A percentile compares a stretch with the other conserved stretches of the same genome.
These are phyloP conservation scores for Scheffersomyces insectosa DNA, from an alignment of 1,139 yeast genomes.

Conservation along the genomic window DNA sequence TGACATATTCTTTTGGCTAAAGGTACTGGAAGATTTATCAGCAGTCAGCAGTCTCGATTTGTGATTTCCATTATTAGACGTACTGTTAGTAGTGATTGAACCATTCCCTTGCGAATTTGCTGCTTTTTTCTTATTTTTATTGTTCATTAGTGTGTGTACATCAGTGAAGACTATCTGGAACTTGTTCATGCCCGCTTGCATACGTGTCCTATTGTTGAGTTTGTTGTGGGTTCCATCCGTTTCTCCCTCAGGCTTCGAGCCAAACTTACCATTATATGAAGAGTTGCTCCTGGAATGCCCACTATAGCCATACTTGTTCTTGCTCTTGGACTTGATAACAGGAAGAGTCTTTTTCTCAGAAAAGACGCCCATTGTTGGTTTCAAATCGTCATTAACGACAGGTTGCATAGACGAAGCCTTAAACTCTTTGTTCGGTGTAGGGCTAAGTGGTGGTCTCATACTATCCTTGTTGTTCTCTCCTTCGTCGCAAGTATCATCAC, in stretches of 20 bases:
- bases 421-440: slow-evolving; percentile 40
- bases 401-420: slow-evolving; percentile 3
- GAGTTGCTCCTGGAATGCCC: slow-evolving; percentile 47
- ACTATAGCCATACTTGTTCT: slow-evolving; percentile 43
- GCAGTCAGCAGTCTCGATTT: background rate
- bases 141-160: slow-evolving; percentile 46
- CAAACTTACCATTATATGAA: slow-evolving; percentile 30
- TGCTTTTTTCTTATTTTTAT: slow-evolving; percentile 28
- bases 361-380: slow-evolving; percentile 48
- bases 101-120: background rate
- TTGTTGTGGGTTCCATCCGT: slow-evolving; percentile 3
- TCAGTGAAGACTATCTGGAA: slow-evolving; percentile 57
- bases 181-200: slow-evolving; percentile 49
- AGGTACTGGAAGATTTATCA: background rate
- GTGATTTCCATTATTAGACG: slow-evolving; percentile 1
- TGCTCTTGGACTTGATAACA: slow-evolving; percentile 17
- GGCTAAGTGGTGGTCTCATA: slow-evolving; percentile 32
- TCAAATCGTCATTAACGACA: slow-evolving; percentile 15
- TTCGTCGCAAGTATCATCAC: slow-evolving; percentile 4
- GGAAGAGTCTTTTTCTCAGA: slow-evolving; percentile 26
- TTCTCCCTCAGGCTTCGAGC: slow-evolving; percentile 20
- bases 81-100: too few species aligned
- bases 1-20: background rate
- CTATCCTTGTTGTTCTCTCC: slow-evolving; percentile 3
- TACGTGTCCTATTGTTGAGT: slow-evolving; percentile 25